These are phyloP conservation scores for Luvunga scandens DNA, from an alignment of 345 rosid species.

Conservation along the genomic window DNA sequence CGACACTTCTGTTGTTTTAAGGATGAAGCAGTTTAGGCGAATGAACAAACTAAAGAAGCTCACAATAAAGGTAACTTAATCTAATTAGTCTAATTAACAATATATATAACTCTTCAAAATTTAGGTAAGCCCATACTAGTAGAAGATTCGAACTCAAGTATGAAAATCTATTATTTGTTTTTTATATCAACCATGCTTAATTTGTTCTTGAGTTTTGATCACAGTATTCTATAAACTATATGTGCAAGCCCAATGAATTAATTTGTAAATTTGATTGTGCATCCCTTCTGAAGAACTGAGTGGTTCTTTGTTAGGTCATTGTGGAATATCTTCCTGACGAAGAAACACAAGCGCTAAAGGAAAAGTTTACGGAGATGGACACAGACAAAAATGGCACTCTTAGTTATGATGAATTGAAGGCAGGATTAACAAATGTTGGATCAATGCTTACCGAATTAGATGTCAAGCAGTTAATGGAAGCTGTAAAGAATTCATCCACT, in stretches of 20 bases:
- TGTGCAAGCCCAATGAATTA: neutral
- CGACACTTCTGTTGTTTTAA: slow-evolving; percentile 82
- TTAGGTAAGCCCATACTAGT: neutral
- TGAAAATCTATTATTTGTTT: too few relatives aligned
- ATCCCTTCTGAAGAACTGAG: neutral
- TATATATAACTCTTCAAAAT: too few relatives aligned
- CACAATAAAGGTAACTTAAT: slow-evolving; percentile 61
- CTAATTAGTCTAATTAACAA: neutral
- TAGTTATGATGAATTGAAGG: slow-evolving; percentile 73
- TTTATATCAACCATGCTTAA: too few relatives aligned
- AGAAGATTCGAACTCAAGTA: too few relatives aligned
- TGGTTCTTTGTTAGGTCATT: slow-evolving; percentile 46
- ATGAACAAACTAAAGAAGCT: slow-evolving; percentile 95
- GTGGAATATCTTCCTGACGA: slow-evolving; percentile 75
- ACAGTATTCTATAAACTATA: neutral
- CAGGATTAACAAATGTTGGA: slow-evolving; percentile 70
- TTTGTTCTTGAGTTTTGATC: too few relatives aligned
- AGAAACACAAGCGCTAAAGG: slow-evolving; percentile 73
- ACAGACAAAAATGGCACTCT: slow-evolving; percentile 82
- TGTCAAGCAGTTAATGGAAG: slow-evolving; percentile 86
- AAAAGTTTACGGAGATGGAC: slow-evolving; percentile 73
- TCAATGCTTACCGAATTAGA: slow-evolving; percentile 75
- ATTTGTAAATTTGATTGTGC: neutral
- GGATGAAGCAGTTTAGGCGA: slow-evolving; percentile 94
- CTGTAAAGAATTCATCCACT: slow-evolving; percentile 42